Evolutionary conservation across 139 green algal genomes (phyloP).

Genomic region (Prasinococcaceae sp.): DNA sequence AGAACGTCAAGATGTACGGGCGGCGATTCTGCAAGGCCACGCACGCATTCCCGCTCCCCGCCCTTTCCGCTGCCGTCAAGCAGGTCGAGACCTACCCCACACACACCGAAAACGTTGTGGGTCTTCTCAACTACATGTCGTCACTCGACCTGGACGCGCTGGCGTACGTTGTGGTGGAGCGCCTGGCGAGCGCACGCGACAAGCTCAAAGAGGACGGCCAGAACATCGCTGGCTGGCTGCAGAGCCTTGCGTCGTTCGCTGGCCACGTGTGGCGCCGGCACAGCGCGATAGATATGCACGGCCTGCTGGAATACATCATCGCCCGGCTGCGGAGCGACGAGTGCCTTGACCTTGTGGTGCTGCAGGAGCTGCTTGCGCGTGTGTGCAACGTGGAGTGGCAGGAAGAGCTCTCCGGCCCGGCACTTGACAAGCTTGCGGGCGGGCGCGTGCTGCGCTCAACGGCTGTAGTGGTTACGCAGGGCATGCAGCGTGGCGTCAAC

Average conservation of each 20-base stretch:
- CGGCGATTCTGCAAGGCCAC: too few relatives aligned
- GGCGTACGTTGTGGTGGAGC: constrained; percentile 48
- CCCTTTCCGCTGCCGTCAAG: too few relatives aligned
- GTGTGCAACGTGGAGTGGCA: neutral
- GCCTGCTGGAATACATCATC: constrained; percentile 42
- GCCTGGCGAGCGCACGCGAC: constrained; percentile 22
- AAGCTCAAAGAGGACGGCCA: constrained; percentile 61
- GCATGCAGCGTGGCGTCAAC: too few relatives aligned
- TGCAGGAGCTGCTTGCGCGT: constrained; percentile 29
- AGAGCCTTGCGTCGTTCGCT: constrained; percentile 48
- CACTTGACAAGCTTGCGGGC: constrained; percentile 43
- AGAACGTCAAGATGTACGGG: too few relatives aligned
- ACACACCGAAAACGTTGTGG: too few relatives aligned
- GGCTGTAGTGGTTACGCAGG: too few relatives aligned
- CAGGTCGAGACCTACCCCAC: too few relatives aligned
- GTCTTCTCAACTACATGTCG: too few relatives aligned
- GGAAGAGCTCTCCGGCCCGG: constrained; percentile 37
- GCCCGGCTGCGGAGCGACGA: constrained; percentile 51
- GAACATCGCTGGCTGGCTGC: constrained; percentile 63
- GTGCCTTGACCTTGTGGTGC: constrained; percentile 53
- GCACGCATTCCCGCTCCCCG: too few relatives aligned
- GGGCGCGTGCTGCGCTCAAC: constrained; percentile 33
- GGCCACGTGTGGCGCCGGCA: constrained; percentile 34
- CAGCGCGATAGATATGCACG: constrained; percentile 19
- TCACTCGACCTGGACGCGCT: constrained; percentile 31